Conservation (phyloP, 345 rosid genomes). For the Salix caprea region DNA sequence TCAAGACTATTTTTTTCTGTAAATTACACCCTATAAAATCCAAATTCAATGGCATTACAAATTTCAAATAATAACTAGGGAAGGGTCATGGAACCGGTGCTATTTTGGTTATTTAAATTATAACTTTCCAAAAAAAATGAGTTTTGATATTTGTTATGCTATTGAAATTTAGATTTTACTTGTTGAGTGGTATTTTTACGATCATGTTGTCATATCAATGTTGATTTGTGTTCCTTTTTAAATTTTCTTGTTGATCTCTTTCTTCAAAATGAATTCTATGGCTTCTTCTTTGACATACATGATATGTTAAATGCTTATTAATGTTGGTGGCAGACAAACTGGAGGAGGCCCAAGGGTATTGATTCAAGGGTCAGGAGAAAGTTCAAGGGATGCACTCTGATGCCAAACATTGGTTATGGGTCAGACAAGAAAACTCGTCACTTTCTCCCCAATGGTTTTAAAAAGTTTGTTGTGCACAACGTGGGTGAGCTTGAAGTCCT, state of each 20-base stretch:
- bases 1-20: too few relatives aligned
- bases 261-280: not conserved
- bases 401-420: conserved; percentile 71
- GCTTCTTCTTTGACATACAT: not conserved
- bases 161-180: not conserved
- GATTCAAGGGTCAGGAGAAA: conserved; percentile 74
- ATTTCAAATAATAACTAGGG: too few relatives aligned
- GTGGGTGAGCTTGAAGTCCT: conserved; percentile 49
- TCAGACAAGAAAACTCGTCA: conserved; percentile 64
- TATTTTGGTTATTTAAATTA: too few relatives aligned
- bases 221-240: not conserved
- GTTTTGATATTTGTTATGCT: not conserved
- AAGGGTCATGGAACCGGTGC: too few relatives aligned
- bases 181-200: not conserved
- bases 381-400: conserved; percentile 61
- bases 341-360: conserved; percentile 71
- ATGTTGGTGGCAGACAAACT: conserved; percentile 31
- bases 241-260: not conserved
- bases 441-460: conserved; percentile 66
- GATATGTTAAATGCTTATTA: not conserved
- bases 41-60: too few relatives aligned
- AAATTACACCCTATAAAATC: too few relatives aligned
- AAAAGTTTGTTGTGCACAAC: conserved; percentile 62
- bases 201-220: not conserved
- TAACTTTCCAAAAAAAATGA: too few relatives aligned